These are phyloP conservation scores for Paxillus involutus DNA, from an alignment of 768 basidiomycete species.

Conservation along the genomic window DNA sequence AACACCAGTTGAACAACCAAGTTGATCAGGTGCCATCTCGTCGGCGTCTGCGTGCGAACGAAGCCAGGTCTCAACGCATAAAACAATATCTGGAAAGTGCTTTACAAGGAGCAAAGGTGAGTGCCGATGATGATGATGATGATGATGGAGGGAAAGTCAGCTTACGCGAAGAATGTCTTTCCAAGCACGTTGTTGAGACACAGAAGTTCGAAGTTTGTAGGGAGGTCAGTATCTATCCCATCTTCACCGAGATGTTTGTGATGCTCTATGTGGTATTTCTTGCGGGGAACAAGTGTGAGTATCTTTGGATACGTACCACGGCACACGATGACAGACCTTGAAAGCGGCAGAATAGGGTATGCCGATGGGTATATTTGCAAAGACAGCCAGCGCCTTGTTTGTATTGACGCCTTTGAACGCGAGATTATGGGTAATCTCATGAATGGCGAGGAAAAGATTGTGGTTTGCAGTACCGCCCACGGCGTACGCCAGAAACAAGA, in stretches of 20 bases:
- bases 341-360: constrained; percentile 95
- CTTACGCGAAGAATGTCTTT: constrained; percentile 96
- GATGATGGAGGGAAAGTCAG: constrained; percentile 12
- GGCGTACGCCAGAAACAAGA: constrained; percentile 76
- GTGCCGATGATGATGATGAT: background rate
- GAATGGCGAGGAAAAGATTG: constrained; percentile 96
- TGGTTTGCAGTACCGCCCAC: constrained; percentile 97
- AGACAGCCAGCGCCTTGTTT: constrained; percentile 87
- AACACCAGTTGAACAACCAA: constrained; percentile 66
- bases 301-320: background rate
- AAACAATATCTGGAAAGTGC: constrained; percentile 97
- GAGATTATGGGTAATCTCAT: constrained; percentile 98
- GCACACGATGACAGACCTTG: constrained; percentile 55
- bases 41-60: constrained; percentile 79
- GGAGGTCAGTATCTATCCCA: constrained; percentile 94
- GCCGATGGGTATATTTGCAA: constrained; percentile 91
- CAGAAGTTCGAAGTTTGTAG: constrained; percentile 80
- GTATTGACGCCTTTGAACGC: constrained; percentile 81
- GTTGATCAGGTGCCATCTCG: constrained; percentile 85
- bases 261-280: constrained; percentile 95
- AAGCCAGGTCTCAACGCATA: constrained; percentile 96
- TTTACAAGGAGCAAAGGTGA: constrained; percentile 29
- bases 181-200: constrained; percentile 94
- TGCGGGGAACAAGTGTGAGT: constrained; percentile 7
- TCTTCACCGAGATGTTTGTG: constrained; percentile 96